These are phyloP conservation scores for Sphaerulina vaccinii DNA, from an alignment of 2,329 filamentous ascomycete species.

Conservation along the genomic window DNA sequence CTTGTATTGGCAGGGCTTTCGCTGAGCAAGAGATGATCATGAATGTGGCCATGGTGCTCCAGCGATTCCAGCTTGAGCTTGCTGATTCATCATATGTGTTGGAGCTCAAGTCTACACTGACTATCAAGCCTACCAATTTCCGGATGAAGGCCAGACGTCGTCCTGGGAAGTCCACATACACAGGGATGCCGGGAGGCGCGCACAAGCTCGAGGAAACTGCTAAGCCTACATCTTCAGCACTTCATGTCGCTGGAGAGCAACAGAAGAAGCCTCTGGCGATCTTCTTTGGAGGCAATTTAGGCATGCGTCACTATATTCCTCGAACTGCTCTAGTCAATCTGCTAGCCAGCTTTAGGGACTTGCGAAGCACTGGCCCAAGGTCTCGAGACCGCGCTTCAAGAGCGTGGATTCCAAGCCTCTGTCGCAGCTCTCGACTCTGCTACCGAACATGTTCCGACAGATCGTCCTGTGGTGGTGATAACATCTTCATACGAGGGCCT, in stretches of 20 bases:
- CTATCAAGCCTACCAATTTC: conserved; percentile 47
- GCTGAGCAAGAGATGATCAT: conserved; percentile 56
- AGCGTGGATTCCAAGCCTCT: conserved; percentile 40
- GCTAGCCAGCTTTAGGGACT: conserved; percentile 25
- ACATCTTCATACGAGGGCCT: conserved; percentile 46
- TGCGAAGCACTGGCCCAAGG: conserved; percentile 44
- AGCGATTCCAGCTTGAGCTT: conserved; percentile 46
- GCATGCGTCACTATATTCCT: neutral
- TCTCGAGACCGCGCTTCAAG: conserved; percentile 38
- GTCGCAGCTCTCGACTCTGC: conserved; percentile 38
- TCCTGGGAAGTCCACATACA: conserved; percentile 4
- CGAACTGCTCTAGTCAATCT: neutral
- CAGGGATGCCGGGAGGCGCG: conserved; percentile 11
- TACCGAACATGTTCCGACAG: conserved; percentile 32
- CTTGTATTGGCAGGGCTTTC: conserved; percentile 55
- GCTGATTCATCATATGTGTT: conserved; percentile 47
- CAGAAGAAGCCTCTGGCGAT: conserved; percentile 10
- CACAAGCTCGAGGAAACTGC: conserved; percentile 2
- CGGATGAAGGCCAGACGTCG: conserved; percentile 35
- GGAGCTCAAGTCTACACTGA: conserved; percentile 45
- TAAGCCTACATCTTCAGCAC: neutral
- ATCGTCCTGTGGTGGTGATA: conserved; percentile 42
- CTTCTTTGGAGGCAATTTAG: conserved; percentile 13
- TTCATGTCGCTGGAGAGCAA: neutral
- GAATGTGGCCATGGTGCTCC: conserved; percentile 44